Conservation (phyloP, 2,329 filamentous ascomycete species). For the Ilyonectria destructans region DNA sequence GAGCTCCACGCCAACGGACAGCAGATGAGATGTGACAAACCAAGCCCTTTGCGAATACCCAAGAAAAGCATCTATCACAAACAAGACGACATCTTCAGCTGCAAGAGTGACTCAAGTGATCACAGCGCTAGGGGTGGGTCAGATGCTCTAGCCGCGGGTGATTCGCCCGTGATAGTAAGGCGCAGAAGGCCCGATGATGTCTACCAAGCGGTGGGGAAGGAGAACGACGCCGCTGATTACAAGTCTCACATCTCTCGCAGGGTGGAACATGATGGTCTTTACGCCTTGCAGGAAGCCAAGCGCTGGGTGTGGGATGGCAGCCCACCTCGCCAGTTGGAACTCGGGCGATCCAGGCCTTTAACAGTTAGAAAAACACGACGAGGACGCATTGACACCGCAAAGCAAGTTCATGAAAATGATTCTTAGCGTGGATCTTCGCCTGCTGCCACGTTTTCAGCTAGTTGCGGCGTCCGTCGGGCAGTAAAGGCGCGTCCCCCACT, state of each 20-base stretch:
- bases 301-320: constrained; percentile 33
- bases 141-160: constrained; percentile 30
- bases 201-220: constrained; percentile 35
- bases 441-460: constrained; percentile 33
- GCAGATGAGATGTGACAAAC: constrained; percentile 49
- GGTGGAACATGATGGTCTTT: constrained; percentile 3
- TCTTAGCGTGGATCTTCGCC: constrained; percentile 21
- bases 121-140: constrained; percentile 38
- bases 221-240: constrained; percentile 32
- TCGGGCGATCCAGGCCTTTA: constrained; percentile 31
- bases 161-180: constrained; percentile 56
- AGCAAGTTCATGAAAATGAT: neutral
- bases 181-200: constrained; percentile 46
- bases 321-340: constrained; percentile 21
- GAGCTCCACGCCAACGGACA: constrained; percentile 51
- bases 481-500: constrained; percentile 40
- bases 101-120: constrained; percentile 46
- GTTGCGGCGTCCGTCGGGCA: constrained; percentile 30
- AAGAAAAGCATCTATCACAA: constrained; percentile 54
- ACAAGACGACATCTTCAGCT: constrained; percentile 39
- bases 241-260: neutral
- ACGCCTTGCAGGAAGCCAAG: constrained; percentile 27
- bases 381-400: constrained; percentile 11
- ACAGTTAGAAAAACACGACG: constrained; percentile 41
- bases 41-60: constrained; percentile 67